A percentile compares a stretch with the other conserved stretches of the same genome.
These are phyloP conservation scores for Echinosophora koreensis DNA, from an alignment of 306 rosid genomes.

Conservation along the genomic window DNA sequence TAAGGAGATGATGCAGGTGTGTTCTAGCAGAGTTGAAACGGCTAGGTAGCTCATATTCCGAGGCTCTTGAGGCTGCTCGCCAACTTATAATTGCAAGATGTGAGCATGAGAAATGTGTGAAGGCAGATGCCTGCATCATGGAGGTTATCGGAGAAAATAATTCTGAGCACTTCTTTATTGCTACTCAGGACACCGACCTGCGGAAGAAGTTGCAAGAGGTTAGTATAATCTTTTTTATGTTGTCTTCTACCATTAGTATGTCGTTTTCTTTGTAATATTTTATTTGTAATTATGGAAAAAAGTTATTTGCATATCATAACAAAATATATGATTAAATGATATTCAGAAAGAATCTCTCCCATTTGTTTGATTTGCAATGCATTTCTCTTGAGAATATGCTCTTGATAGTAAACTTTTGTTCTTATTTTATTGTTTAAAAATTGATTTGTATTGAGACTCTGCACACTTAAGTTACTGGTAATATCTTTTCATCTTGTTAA, in stretches of 20 bases:
- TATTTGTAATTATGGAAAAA: constrained; percentile 18
- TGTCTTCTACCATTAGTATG: not conserved
- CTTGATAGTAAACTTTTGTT: not conserved
- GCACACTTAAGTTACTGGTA: not conserved
- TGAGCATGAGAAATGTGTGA: constrained; percentile 62
- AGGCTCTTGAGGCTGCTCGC: constrained; percentile 69
- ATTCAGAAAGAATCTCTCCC: not conserved
- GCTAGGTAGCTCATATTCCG: constrained; percentile 62
- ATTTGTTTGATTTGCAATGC: constrained; percentile 7
- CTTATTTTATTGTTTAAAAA: not conserved
- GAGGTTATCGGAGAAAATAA: constrained; percentile 79
- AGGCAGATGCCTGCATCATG: constrained; percentile 68
- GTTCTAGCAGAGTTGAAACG: constrained; percentile 73
- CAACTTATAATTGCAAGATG: constrained; percentile 75
- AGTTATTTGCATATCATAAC: constrained; percentile 4
- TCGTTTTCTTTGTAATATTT: not conserved
- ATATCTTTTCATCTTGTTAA: not conserved
- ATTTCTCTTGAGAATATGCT: constrained; percentile 2
- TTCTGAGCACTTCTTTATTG: constrained; percentile 83
- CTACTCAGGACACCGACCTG: constrained; percentile 74
- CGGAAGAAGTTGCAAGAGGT: constrained; percentile 74
- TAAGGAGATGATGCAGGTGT: constrained; percentile 60
- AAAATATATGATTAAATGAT: constrained; percentile 15
- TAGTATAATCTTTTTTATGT: constrained; percentile 10
- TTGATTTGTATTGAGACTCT: not conserved